These are phyloP conservation scores for Monilinia laxa DNA, from an alignment of 2,329 filamentous ascomycete genomes.

Conservation along the genomic window DNA sequence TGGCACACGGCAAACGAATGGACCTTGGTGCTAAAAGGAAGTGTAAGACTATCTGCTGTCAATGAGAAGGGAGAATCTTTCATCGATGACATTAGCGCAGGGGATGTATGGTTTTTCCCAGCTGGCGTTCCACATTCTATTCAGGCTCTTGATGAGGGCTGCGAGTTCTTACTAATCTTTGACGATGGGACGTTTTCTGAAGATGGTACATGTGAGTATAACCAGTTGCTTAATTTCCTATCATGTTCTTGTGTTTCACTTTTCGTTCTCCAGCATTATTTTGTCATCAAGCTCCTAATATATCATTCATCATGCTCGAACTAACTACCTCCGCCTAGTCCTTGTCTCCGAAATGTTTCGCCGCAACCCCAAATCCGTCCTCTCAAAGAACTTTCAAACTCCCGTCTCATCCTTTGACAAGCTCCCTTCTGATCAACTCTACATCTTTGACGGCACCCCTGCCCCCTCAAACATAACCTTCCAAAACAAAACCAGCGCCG, in stretches of 20 bases:
- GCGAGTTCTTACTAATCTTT: constrained; percentile 61
- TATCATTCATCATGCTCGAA: neutral
- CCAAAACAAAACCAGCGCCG: constrained; percentile 48
- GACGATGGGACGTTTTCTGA: constrained; percentile 59
- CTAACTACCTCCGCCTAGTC: constrained; percentile 35
- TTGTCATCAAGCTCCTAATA: too few relatives aligned
- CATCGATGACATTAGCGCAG: constrained; percentile 49
- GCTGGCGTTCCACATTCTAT: constrained; percentile 52
- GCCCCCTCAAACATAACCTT: constrained; percentile 47
- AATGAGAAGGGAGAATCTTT: constrained; percentile 52
- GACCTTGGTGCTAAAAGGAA: constrained; percentile 54
- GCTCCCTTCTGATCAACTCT: constrained; percentile 49
- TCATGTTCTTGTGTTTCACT: neutral
- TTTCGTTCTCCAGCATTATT: too few relatives aligned
- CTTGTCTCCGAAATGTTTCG: constrained; percentile 44
- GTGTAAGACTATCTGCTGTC: constrained; percentile 52
- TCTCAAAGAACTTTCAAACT: constrained; percentile 55
- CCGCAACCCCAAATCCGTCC: constrained; percentile 45
- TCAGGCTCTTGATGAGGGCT: constrained; percentile 54
- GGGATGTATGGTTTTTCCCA: constrained; percentile 57
- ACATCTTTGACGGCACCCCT: constrained; percentile 53
- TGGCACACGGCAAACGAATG: constrained; percentile 58
- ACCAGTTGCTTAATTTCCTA: too few relatives aligned
- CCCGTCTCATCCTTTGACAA: constrained; percentile 49
- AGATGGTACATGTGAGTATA: constrained; percentile 49